Conservation (phyloP, 2,329 filamentous ascomycete genomes). For the Davidsoniella eucalypti region DNA sequence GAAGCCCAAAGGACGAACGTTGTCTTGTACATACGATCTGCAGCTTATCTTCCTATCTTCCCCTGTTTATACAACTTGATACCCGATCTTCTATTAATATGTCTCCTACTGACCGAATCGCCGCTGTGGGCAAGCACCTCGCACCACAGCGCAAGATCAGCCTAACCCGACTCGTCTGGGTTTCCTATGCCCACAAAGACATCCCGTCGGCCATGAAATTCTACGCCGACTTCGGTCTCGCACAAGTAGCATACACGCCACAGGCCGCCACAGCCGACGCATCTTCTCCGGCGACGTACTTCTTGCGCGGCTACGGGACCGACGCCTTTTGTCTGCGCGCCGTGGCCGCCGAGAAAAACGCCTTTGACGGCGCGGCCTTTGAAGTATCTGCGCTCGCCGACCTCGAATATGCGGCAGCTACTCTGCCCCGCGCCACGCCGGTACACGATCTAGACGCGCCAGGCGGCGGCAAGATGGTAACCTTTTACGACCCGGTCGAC, state of each 20-base stretch:
- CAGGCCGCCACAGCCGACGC: not conserved
- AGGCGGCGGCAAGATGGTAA: constrained; percentile 36
- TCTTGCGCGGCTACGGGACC: constrained; percentile 41
- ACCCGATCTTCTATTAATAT: not conserved
- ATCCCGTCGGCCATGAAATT: constrained; percentile 26
- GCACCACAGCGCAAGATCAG: not conserved
- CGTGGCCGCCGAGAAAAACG: constrained; percentile 27
- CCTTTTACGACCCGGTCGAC: constrained; percentile 35
- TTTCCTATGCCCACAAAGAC: constrained; percentile 28
- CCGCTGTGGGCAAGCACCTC: not conserved
- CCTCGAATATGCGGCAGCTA: constrained; percentile 31
- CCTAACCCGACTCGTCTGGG: not conserved
- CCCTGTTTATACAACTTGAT: too few relatives aligned
- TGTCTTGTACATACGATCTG: too few relatives aligned
- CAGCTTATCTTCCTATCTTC: too few relatives aligned
- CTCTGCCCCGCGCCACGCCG: constrained; percentile 29
- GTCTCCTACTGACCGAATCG: not conserved
- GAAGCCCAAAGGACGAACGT: too few relatives aligned
- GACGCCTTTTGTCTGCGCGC: constrained; percentile 45
- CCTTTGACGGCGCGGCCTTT: constrained; percentile 41
- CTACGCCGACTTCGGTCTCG: constrained; percentile 33
- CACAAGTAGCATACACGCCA: constrained; percentile 19
- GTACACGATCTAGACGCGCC: constrained; percentile 36
- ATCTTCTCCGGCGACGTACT: constrained; percentile 22
- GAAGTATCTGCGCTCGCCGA: constrained; percentile 40